Evolutionary conservation across 495 filamentous ascomycete species (phyloP).

Genomic region (Aspergillus kassunensis): DNA sequence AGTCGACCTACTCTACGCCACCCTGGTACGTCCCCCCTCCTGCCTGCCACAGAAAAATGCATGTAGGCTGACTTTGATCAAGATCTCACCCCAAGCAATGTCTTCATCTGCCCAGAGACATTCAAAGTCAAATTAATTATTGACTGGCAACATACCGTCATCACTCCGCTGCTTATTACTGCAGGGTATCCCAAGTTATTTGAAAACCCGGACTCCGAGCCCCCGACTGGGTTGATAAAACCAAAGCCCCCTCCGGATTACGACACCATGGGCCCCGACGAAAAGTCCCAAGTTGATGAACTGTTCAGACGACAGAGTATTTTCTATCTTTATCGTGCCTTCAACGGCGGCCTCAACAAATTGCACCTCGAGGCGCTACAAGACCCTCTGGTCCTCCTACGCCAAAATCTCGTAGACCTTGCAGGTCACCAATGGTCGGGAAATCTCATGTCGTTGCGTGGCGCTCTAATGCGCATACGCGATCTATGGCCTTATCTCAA

Average conservation of each 20-base stretch:
- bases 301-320: neutral
- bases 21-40: too few species aligned
- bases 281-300: slow-evolving; percentile 4
- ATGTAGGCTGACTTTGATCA: too few species aligned
- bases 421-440: slow-evolving; percentile 26
- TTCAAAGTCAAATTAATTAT: too few species aligned
- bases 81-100: too few species aligned
- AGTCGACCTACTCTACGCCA: too few species aligned
- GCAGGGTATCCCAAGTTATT: slow-evolving; percentile 4
- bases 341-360: slow-evolving; percentile 7
- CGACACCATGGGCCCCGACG: neutral
- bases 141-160: slow-evolving; percentile 12
- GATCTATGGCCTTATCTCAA: slow-evolving; percentile 18
- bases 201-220: slow-evolving; percentile 4
- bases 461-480: slow-evolving; percentile 17
- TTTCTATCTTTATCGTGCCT: slow-evolving; percentile 3
- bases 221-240: neutral
- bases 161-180: neutral
- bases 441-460: slow-evolving; percentile 22
- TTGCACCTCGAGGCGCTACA: slow-evolving; percentile 4
- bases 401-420: slow-evolving; percentile 22
- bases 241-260: slow-evolving; percentile 2
- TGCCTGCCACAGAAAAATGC: too few species aligned
- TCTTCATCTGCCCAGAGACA: too few species aligned
- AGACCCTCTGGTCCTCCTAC: neutral